A percentile compares a stretch with the other conserved stretches of the same genome.
Evolutionary conservation across 768 basidiomycete species (phyloP).

Genomic region (Symmetrospora coprosmae): DNA sequence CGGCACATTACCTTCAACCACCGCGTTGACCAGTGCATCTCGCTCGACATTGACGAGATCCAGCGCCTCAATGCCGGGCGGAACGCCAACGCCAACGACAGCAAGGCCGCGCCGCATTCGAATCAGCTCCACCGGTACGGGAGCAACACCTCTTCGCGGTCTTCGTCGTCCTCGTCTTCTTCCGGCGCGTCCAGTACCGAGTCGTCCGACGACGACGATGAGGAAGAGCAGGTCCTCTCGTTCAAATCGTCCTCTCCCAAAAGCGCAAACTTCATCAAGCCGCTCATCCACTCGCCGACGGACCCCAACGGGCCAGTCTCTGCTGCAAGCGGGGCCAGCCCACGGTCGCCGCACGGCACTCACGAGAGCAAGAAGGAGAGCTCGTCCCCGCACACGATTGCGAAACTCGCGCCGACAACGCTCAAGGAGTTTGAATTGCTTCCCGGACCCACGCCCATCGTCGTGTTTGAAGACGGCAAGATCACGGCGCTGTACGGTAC

Average conservation of each 20-base stretch:
- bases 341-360: background rate
- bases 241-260: constrained; percentile 29
- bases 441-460: constrained; percentile 36
- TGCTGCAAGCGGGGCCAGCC: too few species aligned
- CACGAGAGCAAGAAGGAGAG: constrained; percentile 38
- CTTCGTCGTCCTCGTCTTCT: constrained; percentile 10
- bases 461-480: constrained; percentile 31
- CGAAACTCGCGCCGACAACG: constrained; percentile 62
- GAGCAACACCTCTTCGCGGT: background rate
- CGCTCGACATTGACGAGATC: constrained; percentile 39
- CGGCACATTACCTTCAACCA: constrained; percentile 90
- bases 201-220: constrained; percentile 24
- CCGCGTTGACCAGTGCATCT: constrained; percentile 87
- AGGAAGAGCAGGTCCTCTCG: constrained; percentile 34
- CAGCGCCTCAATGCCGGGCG: constrained; percentile 20
- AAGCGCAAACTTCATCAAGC: constrained; percentile 26
- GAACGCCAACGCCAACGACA: background rate
- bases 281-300: background rate
- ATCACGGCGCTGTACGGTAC: constrained; percentile 20
- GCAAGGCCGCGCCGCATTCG: background rate
- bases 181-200: background rate
- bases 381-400: constrained; percentile 58
- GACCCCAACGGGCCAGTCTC: background rate
- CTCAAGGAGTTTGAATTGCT: constrained; percentile 55
- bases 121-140: constrained; percentile 11